Percentiles rank a stretch among this genome's conserved stretches.
Conservation (phyloP, 345 rosid genomes). For the Eucalyptus shirleyi region DNA sequence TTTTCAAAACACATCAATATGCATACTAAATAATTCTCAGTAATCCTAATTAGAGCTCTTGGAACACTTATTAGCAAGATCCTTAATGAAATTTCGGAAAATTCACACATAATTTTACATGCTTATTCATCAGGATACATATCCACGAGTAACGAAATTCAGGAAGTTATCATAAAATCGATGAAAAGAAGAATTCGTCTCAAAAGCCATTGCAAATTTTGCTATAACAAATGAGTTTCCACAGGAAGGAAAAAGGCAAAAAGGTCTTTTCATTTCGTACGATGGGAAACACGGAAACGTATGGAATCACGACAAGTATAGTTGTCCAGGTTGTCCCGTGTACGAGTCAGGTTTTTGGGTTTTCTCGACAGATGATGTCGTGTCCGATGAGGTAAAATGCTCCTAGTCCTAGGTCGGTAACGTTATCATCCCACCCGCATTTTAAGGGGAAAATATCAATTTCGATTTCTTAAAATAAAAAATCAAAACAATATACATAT, state of each 20-base stretch:
- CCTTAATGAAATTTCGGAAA: background rate
- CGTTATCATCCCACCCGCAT: background rate
- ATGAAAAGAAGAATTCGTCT: background rate
- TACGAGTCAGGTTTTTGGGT: background rate
- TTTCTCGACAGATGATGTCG: background rate
- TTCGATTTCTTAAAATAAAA: background rate
- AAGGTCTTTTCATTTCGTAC: background rate
- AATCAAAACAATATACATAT: too few species aligned
- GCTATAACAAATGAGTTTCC: background rate
- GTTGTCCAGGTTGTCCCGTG: background rate
- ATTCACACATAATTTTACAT: background rate
- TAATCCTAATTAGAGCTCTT: background rate
- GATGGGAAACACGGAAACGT: background rate
- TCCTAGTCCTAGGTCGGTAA: background rate
- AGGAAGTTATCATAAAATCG: background rate
- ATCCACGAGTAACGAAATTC: background rate
- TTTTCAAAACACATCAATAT: background rate
- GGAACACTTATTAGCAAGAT: background rate
- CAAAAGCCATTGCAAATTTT: background rate
- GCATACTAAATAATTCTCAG: rapidly evolving
- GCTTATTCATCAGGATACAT: background rate
- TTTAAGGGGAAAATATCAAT: background rate
- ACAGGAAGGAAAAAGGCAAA: background rate
- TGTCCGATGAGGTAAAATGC: background rate
- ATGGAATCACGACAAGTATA: background rate